These are phyloP conservation scores for Citropsis articulata DNA, from an alignment of 345 rosid species.

Conservation along the genomic window DNA sequence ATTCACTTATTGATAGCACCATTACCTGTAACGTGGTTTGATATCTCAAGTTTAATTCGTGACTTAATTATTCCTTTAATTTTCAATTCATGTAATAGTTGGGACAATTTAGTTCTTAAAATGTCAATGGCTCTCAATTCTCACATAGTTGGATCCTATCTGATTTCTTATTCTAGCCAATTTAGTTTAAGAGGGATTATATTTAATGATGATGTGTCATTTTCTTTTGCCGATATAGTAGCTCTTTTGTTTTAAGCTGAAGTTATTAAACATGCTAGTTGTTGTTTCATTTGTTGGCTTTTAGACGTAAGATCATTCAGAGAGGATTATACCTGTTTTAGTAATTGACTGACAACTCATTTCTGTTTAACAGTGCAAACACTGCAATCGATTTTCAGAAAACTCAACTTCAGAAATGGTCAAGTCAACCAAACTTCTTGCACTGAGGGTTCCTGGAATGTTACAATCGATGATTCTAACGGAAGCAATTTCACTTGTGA, in stretches of 20 bases:
- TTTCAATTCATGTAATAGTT: neutral
- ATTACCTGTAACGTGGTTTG: neutral
- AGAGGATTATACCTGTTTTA: no score
- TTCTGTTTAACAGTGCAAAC: conserved; percentile 41
- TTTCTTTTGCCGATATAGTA: neutral
- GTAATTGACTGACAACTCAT: neutral
- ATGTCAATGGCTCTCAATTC: neutral
- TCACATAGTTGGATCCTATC: neutral
- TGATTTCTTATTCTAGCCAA: neutral
- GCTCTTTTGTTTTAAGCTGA: neutral
- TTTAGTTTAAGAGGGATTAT: conserved; percentile 1
- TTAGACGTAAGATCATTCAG: no score
- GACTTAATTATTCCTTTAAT: neutral
- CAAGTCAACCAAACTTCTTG: conserved; percentile 42
- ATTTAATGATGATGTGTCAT: neutral
- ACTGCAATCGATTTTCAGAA: conserved; percentile 41
- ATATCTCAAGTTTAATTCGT: neutral
- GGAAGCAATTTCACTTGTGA: conserved; percentile 45
- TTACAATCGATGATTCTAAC: neutral
- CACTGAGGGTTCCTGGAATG: conserved; percentile 35
- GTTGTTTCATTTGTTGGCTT: neutral
- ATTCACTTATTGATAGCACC: conserved; percentile 2
- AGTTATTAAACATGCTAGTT: neutral
- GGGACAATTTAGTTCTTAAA: neutral
- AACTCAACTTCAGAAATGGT: conserved; percentile 34